These are phyloP conservation scores for Pleurotus ostreatus DNA, from an alignment of 768 basidiomycete genomes.

Conservation along the genomic window DNA sequence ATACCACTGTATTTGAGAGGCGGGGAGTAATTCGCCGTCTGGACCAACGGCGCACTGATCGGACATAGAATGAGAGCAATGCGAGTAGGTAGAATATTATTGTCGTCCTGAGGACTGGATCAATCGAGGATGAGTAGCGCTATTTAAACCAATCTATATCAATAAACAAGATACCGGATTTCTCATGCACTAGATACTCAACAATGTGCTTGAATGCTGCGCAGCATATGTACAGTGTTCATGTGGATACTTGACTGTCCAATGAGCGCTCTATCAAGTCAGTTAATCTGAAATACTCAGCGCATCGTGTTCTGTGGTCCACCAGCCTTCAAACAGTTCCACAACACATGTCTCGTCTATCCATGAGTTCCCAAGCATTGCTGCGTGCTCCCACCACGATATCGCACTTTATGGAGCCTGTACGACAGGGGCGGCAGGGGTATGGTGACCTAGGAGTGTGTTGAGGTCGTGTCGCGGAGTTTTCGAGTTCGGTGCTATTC, in stretches of 20 bases:
- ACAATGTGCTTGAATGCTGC: neutral
- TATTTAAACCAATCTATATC: neutral
- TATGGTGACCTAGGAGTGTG: too few relatives aligned
- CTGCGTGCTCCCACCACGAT: too few relatives aligned
- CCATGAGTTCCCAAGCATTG: too few relatives aligned
- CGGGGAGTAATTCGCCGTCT: conserved; percentile 7
- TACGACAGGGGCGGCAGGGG: too few relatives aligned
- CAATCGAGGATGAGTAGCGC: neutral
- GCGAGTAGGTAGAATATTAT: neutral
- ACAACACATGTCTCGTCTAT: neutral
- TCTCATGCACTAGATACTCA: neutral
- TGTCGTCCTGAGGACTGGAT: neutral
- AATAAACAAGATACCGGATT: neutral
- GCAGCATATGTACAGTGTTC: neutral
- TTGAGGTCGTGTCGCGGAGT: too few relatives aligned
- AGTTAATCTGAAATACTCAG: neutral
- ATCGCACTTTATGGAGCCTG: too few relatives aligned
- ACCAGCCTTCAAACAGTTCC: neutral
- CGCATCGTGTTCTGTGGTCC: neutral
- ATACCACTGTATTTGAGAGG: conserved; percentile 5
- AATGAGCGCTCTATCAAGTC: neutral
- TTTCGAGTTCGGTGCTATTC: neutral
- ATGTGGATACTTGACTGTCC: neutral
- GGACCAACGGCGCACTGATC: conserved; percentile 12
- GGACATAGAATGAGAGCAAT: neutral